A percentile compares a stretch with the other conserved stretches of the same genome.
These are phyloP conservation scores for Ramularia endophylla DNA, from an alignment of 2,329 filamentous ascomycete genomes.

Conservation along the genomic window DNA sequence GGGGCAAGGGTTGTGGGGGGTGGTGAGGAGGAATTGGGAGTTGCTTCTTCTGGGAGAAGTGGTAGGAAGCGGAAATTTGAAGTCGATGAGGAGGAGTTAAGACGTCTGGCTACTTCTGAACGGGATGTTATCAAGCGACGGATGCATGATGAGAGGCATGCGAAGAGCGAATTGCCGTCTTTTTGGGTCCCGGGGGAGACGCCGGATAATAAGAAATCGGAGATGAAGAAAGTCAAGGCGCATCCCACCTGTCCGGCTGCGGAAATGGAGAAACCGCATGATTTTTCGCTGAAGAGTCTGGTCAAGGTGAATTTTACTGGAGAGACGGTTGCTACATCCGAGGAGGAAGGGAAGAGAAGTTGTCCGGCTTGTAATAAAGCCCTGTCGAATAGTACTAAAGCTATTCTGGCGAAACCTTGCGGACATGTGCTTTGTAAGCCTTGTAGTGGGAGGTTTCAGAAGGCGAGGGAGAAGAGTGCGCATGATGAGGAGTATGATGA, in stretches of 20 bases:
- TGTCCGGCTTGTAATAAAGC: conserved; percentile 84
- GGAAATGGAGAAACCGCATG: conserved; percentile 58
- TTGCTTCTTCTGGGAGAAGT: no score
- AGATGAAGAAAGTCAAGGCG: conserved; percentile 49
- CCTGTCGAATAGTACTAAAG: conserved; percentile 74
- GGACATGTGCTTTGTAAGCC: conserved; percentile 86
- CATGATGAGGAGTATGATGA: conserved; percentile 53
- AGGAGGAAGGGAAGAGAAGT: conserved; percentile 31
- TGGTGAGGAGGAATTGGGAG: no score
- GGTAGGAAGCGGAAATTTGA: conserved; percentile 70
- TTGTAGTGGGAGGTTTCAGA: conserved; percentile 80
- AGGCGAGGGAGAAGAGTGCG: conserved; percentile 49
- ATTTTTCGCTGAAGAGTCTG: conserved; percentile 71
- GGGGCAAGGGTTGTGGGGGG: no score
- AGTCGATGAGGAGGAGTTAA: conserved; percentile 69
- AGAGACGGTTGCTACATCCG: conserved; percentile 51
- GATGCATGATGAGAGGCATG: conserved; percentile 56
- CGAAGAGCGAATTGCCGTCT: conserved; percentile 68
- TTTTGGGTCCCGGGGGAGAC: conserved; percentile 92
- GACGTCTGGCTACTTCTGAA: conserved; percentile 63
- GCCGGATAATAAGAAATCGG: conserved; percentile 42
- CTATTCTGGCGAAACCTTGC: conserved; percentile 78
- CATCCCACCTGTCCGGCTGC: conserved; percentile 70
- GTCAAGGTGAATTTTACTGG: conserved; percentile 72
- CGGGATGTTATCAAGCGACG: conserved; percentile 62